Evolutionary conservation across 345 rosid genomes (phyloP).

Genomic region (Euphorbia peplus): DNA sequence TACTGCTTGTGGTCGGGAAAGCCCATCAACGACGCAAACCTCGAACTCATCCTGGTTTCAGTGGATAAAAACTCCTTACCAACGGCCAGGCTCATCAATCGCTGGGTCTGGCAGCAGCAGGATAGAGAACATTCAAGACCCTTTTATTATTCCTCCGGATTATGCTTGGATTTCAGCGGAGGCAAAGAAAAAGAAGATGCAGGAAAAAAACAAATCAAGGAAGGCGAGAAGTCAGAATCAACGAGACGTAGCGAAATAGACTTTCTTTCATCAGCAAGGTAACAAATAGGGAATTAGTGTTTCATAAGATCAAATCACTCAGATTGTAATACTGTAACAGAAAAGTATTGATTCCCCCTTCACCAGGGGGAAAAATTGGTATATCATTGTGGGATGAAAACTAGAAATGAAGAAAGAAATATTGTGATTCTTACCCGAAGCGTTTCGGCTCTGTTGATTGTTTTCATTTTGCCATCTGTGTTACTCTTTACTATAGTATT

Average conservation of each 20-base stretch:
- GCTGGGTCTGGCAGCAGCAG: constrained; percentile 50
- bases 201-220: constrained; percentile 75
- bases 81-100: constrained; percentile 46
- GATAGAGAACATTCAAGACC: constrained; percentile 64
- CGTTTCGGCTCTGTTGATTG: constrained; percentile 18
- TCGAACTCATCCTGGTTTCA: constrained; percentile 81
- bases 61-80: constrained; percentile 81
- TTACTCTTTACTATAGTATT: constrained; percentile 4
- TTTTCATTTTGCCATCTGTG: constrained; percentile 21
- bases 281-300: constrained; percentile 26
- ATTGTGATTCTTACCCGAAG: constrained; percentile 30
- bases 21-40: constrained; percentile 49
- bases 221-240: constrained; percentile 50
- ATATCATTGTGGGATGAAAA: constrained; percentile 31
- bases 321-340: constrained; percentile 22
- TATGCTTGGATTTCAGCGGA: constrained; percentile 80
- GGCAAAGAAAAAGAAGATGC: constrained; percentile 88
- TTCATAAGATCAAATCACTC: constrained; percentile 23
- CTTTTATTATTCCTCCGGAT: constrained; percentile 69
- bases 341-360: constrained; percentile 15
- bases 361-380: constrained; percentile 23
- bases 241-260: background rate
- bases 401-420: constrained; percentile 3
- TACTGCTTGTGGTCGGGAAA: constrained; percentile 47
- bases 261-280: constrained; percentile 12